Percentiles rank a stretch among this genome's conserved stretches.
phyloP scores from a whole-genome alignment of 2,329 filamentous ascomycete genomes.

The Ceratocystis eucalypticola region DNA sequence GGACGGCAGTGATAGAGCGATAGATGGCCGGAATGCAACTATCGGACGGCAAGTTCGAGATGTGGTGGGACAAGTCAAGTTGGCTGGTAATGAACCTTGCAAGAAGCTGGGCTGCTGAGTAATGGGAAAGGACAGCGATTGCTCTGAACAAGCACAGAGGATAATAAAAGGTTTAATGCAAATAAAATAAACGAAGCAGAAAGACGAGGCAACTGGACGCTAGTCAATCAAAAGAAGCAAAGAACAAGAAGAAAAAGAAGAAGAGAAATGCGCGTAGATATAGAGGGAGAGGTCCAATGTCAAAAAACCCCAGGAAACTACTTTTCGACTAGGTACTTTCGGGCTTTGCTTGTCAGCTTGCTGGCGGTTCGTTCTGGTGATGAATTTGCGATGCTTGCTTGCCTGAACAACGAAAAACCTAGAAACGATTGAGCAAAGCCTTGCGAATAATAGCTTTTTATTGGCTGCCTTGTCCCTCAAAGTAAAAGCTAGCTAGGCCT shows the following conservation, averaged over 20 bases:
- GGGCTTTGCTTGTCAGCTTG: not conserved
- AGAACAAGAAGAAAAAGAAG: not conserved
- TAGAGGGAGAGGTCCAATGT: no score
- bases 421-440: not conserved
- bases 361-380: not conserved
- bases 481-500: not conserved
- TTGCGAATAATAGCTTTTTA: not conserved
- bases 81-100: not conserved
- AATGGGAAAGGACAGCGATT: slow-evolving; percentile 2
- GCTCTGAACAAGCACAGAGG: not conserved
- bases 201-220: not conserved
- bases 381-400: not conserved
- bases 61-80: not conserved
- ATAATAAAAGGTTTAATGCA: not conserved
- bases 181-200: not conserved
- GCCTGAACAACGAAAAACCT: not conserved
- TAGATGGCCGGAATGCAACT: not conserved
- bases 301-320: no score
- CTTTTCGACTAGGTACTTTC: no score
- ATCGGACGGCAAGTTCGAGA: not conserved
- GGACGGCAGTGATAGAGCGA: not conserved
- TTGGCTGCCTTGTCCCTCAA: not conserved
- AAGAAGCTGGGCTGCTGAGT: slow-evolving; percentile 9
- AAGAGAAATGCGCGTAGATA: not conserved
- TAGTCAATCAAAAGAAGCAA: not conserved